Percentiles rank a stretch among this genome's conserved stretches.
These are phyloP conservation scores for Plasmodium inui DNA, from an alignment of 169 alveolate species.

Conservation along the genomic window DNA sequence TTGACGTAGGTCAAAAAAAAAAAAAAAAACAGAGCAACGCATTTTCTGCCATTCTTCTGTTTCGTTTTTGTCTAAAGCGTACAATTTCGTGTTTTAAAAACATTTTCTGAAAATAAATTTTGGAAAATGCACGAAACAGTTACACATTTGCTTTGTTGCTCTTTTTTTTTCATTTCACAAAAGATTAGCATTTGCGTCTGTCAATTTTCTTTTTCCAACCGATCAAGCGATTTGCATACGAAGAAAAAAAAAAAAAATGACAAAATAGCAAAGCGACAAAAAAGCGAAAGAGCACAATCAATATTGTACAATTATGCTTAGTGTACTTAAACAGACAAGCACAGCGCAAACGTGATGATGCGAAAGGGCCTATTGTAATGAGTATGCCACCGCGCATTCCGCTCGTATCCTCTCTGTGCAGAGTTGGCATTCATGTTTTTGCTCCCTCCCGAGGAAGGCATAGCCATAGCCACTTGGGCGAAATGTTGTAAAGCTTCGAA, in stretches of 20 bases:
- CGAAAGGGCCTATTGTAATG: background rate
- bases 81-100: background rate
- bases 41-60: background rate
- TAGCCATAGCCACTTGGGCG: background rate
- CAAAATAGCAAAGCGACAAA: background rate
- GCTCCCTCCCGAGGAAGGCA: constrained; percentile 1
- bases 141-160: background rate
- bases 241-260: background rate
- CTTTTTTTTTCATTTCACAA: background rate
- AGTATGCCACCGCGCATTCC: background rate
- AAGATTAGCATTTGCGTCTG: background rate
- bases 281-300: background rate
- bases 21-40: background rate
- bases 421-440: background rate
- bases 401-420: background rate
- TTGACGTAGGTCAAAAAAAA: background rate
- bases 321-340: background rate
- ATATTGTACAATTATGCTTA: background rate
- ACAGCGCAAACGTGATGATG: background rate
- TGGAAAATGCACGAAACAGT: background rate
- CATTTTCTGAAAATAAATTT: background rate
- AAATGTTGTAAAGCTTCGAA: background rate
- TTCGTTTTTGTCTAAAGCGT: background rate
- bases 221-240: background rate
- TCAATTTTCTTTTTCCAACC: background rate